These are phyloP conservation scores for Hyaloscypha hepaticicola DNA, from an alignment of 495 filamentous ascomycete species.

Conservation along the genomic window DNA sequence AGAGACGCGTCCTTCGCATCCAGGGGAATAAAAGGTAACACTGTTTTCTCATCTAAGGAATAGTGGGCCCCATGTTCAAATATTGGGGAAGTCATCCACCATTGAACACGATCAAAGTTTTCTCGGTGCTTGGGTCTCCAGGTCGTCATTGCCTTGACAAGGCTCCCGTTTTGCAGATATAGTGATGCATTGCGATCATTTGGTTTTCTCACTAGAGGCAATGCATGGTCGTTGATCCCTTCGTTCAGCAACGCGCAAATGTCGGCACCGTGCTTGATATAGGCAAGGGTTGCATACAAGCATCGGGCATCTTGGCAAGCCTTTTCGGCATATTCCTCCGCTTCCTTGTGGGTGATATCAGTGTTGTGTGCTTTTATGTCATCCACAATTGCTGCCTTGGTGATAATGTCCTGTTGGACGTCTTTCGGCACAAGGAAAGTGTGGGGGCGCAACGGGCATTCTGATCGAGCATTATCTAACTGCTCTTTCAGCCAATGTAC, in stretches of 20 bases:
- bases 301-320: constrained; percentile 6
- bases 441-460: constrained; percentile 9
- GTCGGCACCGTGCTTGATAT: constrained; percentile 18
- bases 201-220: constrained; percentile 14
- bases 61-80: constrained; percentile 12
- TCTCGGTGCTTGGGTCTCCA: constrained; percentile 20
- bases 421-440: constrained; percentile 18
- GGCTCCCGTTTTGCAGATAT: not conserved
- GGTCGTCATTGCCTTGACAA: constrained; percentile 5
- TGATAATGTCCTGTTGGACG: constrained; percentile 14
- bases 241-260: constrained; percentile 20
- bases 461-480: constrained; percentile 2
- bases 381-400: not conserved
- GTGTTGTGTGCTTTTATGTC: constrained; percentile 17
- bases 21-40: constrained; percentile 23
- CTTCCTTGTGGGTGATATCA: not conserved
- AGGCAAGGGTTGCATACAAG: constrained; percentile 21
- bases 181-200: constrained; percentile 9
- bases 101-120: constrained; percentile 22
- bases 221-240: constrained; percentile 16
- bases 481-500: constrained; percentile 7
- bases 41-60: constrained; percentile 7
- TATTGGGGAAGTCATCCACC: constrained; percentile 21
- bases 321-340: constrained; percentile 3
- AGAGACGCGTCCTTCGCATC: not conserved